Evolutionary conservation across 305 asterid genomes (phyloP).

Genomic region (Fraxinus dipetala): DNA sequence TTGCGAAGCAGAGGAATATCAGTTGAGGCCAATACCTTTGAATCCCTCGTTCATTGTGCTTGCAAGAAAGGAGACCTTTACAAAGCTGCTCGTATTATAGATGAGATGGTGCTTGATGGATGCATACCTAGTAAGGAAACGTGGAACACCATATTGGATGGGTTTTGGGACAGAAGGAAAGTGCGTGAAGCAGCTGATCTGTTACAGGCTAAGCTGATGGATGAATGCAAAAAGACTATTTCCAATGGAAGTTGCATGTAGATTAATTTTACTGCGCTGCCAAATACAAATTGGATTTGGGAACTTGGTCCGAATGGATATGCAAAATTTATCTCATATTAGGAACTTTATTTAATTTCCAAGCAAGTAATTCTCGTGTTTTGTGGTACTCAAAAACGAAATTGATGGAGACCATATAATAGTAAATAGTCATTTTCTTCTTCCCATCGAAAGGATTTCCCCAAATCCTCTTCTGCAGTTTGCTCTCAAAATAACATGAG

Average conservation of each 20-base stretch:
- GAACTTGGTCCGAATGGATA: not conserved
- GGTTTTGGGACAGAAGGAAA: slow-evolving; percentile 63
- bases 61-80: slow-evolving; percentile 61
- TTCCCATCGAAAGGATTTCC: not conserved
- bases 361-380: not conserved
- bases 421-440: not conserved
- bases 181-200: slow-evolving; percentile 56
- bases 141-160: slow-evolving; percentile 54
- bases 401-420: not conserved
- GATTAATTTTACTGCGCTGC: not conserved
- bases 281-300: not conserved
- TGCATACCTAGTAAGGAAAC: slow-evolving; percentile 56
- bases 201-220: slow-evolving; percentile 40
- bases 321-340: not conserved
- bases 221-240: slow-evolving; percentile 30
- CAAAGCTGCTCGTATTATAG: slow-evolving; percentile 60
- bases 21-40: slow-evolving; percentile 59
- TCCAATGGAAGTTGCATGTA: slow-evolving; percentile 21
- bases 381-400: not conserved
- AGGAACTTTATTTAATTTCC: not conserved
- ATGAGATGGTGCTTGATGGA: slow-evolving; percentile 80
- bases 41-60: slow-evolving; percentile 41
- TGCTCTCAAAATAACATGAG: not conserved
- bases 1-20: slow-evolving; percentile 71
- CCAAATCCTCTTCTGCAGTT: not conserved